Base-by-base conservation (phyloP, 1,139 yeast genomes). In the Pichia sp. region DNA sequence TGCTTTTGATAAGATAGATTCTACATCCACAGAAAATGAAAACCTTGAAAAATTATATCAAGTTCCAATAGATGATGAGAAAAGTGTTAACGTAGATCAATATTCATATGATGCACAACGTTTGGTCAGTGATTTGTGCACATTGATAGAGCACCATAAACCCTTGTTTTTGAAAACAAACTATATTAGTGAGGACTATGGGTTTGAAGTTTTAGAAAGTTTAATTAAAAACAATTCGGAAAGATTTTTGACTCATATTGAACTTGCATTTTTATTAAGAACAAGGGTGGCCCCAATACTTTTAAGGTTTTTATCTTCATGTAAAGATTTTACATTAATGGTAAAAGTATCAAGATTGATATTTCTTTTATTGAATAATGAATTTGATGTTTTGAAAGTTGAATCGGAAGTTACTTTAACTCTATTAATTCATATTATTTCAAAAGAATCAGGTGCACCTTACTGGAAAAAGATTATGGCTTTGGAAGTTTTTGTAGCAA, bases 321-420 rank as follows among this genome's bases (percentile, higher is more conserved):
- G 76, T 28, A 75, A 75, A 45, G 82, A 75, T 43, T 90, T 86
- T 59, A 75, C 92, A 0, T 72, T 83, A 7, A 76, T 81, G 39
- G 83, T 85, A 1, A 74, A 97, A 54, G 83, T 86, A 6, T 78
- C 88, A 49, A 73, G 97, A 49, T 75, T 89, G 11, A 72, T 87
- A 10, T 74, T 76, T 43, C 68, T 86, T 5, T 63, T 89, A 41
- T 66, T 89, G 11, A 69, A 78, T 26, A 73, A 80, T 9, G 89
- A 83, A 53, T 71, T 88, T 38, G 65, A 72, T 0, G 74, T 79
- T 18, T 66, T 90, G 35, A 82, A 78, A 46, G 76, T 86, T 38
- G 97, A 90, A 64, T 75, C 87, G 33, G 96, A 88, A 60, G 88
- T 88, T 7, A 78, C 90, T 1, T 66, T 90, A 28, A 81, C 95